Percentiles rank a stretch among this genome's conserved stretches.
Evolutionary conservation across 495 filamentous ascomycete species (phyloP).

Genomic region (Pyrenopolyporus hunteri): DNA sequence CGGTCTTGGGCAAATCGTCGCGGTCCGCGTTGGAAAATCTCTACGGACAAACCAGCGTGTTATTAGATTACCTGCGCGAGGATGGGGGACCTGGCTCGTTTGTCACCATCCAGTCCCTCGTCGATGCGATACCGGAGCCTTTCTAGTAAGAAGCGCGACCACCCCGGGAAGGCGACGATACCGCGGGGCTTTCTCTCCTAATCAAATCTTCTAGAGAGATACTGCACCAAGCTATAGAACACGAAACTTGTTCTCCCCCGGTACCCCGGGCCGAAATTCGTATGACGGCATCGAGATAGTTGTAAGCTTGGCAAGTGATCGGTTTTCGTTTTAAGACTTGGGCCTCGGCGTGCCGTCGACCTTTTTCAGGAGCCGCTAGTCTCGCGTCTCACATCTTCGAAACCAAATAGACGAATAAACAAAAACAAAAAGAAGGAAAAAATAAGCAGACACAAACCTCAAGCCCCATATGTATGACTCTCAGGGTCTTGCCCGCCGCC

Average conservation of each 20-base stretch:
- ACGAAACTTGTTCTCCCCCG: slow-evolving; percentile 2
- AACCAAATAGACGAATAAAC: neutral
- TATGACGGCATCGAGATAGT: neutral
- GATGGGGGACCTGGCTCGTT: slow-evolving; percentile 87
- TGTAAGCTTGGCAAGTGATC: neutral
- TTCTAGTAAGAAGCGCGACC: slow-evolving; percentile 24
- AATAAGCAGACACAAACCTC: too few relatives aligned
- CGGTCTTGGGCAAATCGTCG: slow-evolving; percentile 87
- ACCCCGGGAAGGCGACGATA: neutral
- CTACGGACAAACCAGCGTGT: slow-evolving; percentile 83
- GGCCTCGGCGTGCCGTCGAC: neutral
- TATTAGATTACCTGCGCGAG: slow-evolving; percentile 81
- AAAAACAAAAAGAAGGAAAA: too few relatives aligned
- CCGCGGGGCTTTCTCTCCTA: neutral
- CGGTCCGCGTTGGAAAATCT: slow-evolving; percentile 85
- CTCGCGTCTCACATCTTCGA: neutral
- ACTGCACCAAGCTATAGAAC: neutral
- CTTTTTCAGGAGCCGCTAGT: neutral
- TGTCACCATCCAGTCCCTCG: slow-evolving; percentile 77
- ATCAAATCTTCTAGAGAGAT: neutral
- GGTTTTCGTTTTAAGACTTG: neutral
- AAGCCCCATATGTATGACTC: too few relatives aligned
- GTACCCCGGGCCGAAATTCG: slow-evolving; percentile 6
- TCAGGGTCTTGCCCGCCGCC: too few relatives aligned
- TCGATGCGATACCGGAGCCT: slow-evolving; percentile 50